Percentiles rank a stretch among this genome's conserved stretches.
Conservation (phyloP, 495 filamentous ascomycete species). For the Neurospora tetrasperma region DNA sequence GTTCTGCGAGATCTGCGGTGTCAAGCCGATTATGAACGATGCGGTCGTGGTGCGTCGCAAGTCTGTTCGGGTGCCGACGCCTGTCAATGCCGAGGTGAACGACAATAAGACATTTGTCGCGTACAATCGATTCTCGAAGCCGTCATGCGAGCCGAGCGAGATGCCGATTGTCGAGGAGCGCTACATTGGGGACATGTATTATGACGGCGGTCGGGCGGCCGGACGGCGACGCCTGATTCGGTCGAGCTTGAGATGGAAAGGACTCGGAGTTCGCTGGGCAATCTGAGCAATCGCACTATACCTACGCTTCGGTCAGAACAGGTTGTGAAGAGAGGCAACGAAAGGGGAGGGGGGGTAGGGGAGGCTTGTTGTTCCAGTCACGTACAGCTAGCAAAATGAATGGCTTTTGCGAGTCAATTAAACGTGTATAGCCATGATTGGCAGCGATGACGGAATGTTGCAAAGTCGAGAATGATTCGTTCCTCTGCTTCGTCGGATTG, state of each 20-base stretch:
- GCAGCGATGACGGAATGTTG: background rate
- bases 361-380: background rate
- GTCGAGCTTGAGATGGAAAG: background rate
- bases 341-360: background rate
- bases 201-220: background rate
- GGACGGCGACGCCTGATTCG: background rate
- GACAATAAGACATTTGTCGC: constrained; percentile 34
- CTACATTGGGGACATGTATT: background rate
- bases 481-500: background rate
- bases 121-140: constrained; percentile 47
- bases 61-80: constrained; percentile 39
- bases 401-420: background rate
- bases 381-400: background rate
- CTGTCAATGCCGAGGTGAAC: constrained; percentile 38
- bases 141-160: constrained; percentile 17
- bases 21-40: constrained; percentile 41
- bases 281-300: background rate
- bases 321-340: background rate
- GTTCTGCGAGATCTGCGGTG: constrained; percentile 35
- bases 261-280: background rate
- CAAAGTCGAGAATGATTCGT: background rate
- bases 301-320: background rate
- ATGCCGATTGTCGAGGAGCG: constrained; percentile 13
- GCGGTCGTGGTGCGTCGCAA: constrained; percentile 39
- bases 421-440: background rate